Evolutionary conservation across 768 basidiomycete species (phyloP), one percentile per base, ranked within the genome.

Genomic region (Tulasnella calospora): DNA sequence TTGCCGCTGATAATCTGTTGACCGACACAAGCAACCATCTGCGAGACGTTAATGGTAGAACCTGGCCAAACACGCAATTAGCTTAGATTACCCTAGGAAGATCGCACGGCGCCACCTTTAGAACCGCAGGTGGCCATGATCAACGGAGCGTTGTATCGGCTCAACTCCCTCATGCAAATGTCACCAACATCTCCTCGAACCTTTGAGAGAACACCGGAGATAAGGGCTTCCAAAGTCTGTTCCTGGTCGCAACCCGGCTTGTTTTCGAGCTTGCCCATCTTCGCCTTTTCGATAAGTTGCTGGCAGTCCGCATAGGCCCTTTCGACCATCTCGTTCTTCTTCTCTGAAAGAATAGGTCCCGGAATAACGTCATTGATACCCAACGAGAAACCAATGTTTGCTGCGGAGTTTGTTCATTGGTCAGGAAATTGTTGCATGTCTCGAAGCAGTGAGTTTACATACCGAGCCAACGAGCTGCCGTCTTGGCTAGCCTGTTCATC

Each of bases 51-150:
- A 85, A 99, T 97, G 80, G 95, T 94, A 82, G 98, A 99, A 84
- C 98, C 97, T 93, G 80, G n/a, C 86, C 75, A 12, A 67, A 78
- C 55, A 75, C 79, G 44, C 44, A 21, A 76, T 27, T 41, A 9
- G 78, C 36, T 78, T 30, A 75, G 44, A 35, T 19, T 12, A 73
- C 38, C 9, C 47, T 13, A 36, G 77, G 67, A 30, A n/a, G 23
- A 19, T 0, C 21, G 69, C 3, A 1, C 35, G 19, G 38, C 1
- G 35, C 19, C 80, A 94, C 97, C 98, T 89, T 99, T 99, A 7
- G 98, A 99, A 84, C 97, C 97, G 86, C 96, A 98, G 55, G 95
- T 98, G 73, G 98, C 97, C 98, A 99, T 99, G 86, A 98, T 97
- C 3, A 98, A 86, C 1, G 98, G 95, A 2, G 98, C 96, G 83